These are phyloP conservation scores for Gnetum montanum DNA, from an alignment of 75 land plant genomes.

Conservation along the genomic window DNA sequence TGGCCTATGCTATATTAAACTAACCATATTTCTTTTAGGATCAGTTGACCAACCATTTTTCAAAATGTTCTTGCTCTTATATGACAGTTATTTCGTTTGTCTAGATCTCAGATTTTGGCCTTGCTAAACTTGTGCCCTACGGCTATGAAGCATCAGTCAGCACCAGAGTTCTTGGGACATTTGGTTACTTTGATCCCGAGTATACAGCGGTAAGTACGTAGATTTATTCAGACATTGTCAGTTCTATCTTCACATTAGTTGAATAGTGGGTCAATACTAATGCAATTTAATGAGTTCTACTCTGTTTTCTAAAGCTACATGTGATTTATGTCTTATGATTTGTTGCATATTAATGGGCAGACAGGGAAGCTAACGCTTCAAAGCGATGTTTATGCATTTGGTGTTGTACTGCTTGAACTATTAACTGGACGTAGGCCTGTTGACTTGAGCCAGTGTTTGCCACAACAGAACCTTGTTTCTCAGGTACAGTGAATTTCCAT, in stretches of 20 bases:
- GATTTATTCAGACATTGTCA: too few species aligned
- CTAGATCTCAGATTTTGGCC: constrained; percentile 95
- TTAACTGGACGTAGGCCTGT: constrained; percentile 75
- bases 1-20: not conserved
- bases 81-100: not conserved
- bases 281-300: too few species aligned
- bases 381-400: constrained; percentile 90
- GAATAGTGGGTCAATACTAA: too few species aligned
- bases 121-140: constrained; percentile 83
- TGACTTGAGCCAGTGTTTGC: constrained; percentile 53
- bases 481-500: too few species aligned
- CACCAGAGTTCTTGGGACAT: constrained; percentile 84
- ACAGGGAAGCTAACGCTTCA: constrained; percentile 82
- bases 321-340: not conserved
- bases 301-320: too few species aligned
- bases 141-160: constrained; percentile 72
- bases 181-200: constrained; percentile 89
- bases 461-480: constrained; percentile 65
- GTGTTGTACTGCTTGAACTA: constrained; percentile 77
- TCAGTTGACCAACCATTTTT: not conserved
- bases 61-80: not conserved
- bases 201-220: constrained; percentile 58
- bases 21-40: not conserved
- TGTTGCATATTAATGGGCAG: constrained; percentile 18
- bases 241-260: too few species aligned